These are phyloP conservation scores for Rhododendron molle DNA, from an alignment of 148 eudicot species.

Conservation along the genomic window DNA sequence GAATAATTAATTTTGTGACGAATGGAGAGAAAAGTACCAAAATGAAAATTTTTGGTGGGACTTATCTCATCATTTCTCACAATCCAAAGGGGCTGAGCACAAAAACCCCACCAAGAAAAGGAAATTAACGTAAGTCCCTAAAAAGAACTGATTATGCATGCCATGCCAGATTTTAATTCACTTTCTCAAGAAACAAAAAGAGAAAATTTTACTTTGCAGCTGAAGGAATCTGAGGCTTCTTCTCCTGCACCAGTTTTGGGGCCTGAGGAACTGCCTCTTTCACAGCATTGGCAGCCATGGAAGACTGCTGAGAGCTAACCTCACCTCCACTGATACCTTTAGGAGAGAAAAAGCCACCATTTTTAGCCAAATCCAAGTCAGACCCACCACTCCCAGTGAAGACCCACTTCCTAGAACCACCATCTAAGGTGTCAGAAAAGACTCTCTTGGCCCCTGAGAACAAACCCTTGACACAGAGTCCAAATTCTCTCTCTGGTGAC, in stretches of 20 bases:
- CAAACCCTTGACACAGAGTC: slow-evolving; percentile 10
- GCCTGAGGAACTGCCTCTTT: slow-evolving; percentile 15
- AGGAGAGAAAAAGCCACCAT: slow-evolving; percentile 21
- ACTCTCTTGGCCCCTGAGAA: slow-evolving; percentile 56
- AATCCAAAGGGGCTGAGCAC: not conserved
- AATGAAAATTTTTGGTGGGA: not conserved
- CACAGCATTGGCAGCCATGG: slow-evolving; percentile 11
- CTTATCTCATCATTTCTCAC: not conserved
- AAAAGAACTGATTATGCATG: not conserved
- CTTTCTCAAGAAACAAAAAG: not conserved
- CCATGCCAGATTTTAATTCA: not conserved
- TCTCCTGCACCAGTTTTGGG: slow-evolving; percentile 16
- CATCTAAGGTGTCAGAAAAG: slow-evolving; percentile 44
- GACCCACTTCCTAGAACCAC: slow-evolving; percentile 41
- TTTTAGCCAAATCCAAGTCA: slow-evolving; percentile 20
- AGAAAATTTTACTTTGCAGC: slow-evolving; percentile 43
- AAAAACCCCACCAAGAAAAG: slow-evolving; percentile 1
- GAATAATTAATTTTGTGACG: not conserved
- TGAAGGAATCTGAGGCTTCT: slow-evolving; percentile 33
- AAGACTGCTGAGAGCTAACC: slow-evolving; percentile 5
- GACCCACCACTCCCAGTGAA: slow-evolving; percentile 33
- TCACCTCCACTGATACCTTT: slow-evolving; percentile 15
- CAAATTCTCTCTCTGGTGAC: slow-evolving; percentile 36
- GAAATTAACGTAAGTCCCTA: not conserved
- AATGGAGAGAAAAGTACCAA: not conserved